These are phyloP conservation scores for Lepidium aucheri DNA, from an alignment of 345 rosid genomes.

Conservation along the genomic window DNA sequence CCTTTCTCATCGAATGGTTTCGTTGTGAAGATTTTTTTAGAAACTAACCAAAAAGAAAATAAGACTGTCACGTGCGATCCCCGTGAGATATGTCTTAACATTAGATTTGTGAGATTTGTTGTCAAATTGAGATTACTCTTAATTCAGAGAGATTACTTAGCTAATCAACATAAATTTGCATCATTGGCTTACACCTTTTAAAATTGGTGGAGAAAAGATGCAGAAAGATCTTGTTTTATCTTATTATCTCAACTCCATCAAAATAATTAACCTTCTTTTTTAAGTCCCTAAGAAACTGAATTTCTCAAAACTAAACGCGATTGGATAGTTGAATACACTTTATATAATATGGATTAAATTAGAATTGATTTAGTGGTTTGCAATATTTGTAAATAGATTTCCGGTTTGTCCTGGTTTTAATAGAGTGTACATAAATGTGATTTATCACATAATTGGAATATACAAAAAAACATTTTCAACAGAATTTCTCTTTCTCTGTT, in stretches of 20 bases:
- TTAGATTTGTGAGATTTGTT: background rate
- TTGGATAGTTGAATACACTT: background rate
- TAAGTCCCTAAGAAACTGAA: background rate
- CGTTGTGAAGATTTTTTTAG: background rate
- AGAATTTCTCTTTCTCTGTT: too few species aligned
- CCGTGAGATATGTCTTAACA: background rate
- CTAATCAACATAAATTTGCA: constrained; percentile 1
- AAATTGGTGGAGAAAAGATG: constrained; percentile 20
- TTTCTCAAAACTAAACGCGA: background rate
- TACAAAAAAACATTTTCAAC: too few species aligned
- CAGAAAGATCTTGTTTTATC: constrained; percentile 21
- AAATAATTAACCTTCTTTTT: constrained; percentile 3
- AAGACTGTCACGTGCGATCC: constrained; percentile 16
- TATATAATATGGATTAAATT: too few species aligned
- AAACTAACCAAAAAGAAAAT: constrained; percentile 11
- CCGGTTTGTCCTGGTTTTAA: too few species aligned
- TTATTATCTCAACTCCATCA: constrained; percentile 3
- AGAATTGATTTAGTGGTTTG: too few species aligned
- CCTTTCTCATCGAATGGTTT: background rate
- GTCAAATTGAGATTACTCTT: background rate
- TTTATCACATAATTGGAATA: too few species aligned
- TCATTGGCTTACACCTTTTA: constrained; percentile 16
- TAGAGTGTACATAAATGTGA: too few species aligned
- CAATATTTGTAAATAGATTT: too few species aligned
- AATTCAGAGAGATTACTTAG: background rate